Evolutionary conservation across 169 alveolate species (phyloP).

Genomic region (Pseudocohnilembus persalinus): DNA sequence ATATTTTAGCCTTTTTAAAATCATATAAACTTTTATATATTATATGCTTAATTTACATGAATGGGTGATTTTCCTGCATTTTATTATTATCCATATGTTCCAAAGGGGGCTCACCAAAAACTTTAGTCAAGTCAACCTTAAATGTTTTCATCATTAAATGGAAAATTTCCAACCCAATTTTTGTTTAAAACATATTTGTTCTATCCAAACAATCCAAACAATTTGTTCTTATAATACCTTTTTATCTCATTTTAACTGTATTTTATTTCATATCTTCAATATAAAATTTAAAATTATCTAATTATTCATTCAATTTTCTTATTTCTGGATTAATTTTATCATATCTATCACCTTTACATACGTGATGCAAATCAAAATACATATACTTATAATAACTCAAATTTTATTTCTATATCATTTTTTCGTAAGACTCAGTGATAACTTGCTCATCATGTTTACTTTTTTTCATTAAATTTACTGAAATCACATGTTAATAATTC

Average conservation of each 20-base stretch:
- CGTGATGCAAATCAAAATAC: conserved; percentile 44
- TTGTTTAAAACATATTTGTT: conserved; percentile 73
- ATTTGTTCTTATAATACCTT: conserved; percentile 75
- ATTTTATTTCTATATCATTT: conserved; percentile 33
- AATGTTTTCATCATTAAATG: conserved; percentile 24
- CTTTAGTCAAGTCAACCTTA: conserved; percentile 10
- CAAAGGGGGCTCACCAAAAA: conserved; percentile 27
- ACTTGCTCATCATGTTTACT: conserved; percentile 60
- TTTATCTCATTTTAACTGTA: conserved; percentile 48
- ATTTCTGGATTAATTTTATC: conserved; percentile 51
- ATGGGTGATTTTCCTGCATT: conserved; percentile 26
- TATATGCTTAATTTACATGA: too few relatives aligned
- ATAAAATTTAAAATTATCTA: conserved; percentile 54
- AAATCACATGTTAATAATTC: conserved; percentile 51
- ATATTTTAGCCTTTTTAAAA: too few relatives aligned
- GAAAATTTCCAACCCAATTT: conserved; percentile 55
- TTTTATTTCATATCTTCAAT: conserved; percentile 51
- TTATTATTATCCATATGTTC: conserved; percentile 32
- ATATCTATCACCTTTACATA: conserved; percentile 55
- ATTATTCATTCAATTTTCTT: conserved; percentile 34
- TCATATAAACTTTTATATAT: too few relatives aligned
- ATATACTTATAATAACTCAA: conserved; percentile 40
- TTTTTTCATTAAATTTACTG: conserved; percentile 62
- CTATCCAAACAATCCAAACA: conserved; percentile 85
- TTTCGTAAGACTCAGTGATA: conserved; percentile 55